phyloP scores from a whole-genome alignment of 73 alveolate genomes.

The Durusdinium trenchii region DNA sequence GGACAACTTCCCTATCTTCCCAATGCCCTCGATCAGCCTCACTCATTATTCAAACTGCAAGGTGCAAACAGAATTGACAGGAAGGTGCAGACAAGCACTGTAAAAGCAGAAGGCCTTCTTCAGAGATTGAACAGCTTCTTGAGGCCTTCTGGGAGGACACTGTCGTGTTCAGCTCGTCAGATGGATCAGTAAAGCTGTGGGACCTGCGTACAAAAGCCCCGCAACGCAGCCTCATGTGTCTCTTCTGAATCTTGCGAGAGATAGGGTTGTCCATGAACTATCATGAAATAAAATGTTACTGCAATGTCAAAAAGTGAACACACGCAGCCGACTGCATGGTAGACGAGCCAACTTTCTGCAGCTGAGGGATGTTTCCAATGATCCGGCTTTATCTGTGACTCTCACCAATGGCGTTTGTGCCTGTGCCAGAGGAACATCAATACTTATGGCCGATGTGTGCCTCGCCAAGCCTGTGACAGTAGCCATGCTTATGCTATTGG shows the following conservation, averaged over 20 bases:
- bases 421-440: constrained; percentile 13
- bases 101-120: too few species aligned
- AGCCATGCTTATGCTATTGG: not conserved
- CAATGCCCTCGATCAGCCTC: too few species aligned
- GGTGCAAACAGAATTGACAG: too few species aligned
- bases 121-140: not conserved
- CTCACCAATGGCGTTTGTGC: constrained; percentile 43
- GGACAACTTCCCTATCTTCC: too few species aligned
- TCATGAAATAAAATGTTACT: too few species aligned
- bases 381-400: constrained; percentile 8
- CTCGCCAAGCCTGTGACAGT: not conserved
- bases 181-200: constrained; percentile 81
- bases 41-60: too few species aligned
- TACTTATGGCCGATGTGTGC: not conserved
- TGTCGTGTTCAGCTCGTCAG: constrained; percentile 14
- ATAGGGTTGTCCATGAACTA: too few species aligned
- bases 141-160: constrained; percentile 50
- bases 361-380: not conserved
- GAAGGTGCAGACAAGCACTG: too few species aligned
- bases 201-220: constrained; percentile 56
- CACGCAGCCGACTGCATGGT: too few species aligned
- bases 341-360: too few species aligned
- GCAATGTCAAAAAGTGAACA: too few species aligned
- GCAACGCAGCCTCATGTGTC: not conserved
- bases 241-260: not conserved